Percentiles rank a stretch among this genome's conserved stretches.
Evolutionary conservation across 352 stramenopile genomes (phyloP).

Genomic region (Globisporangium nodosum): DNA sequence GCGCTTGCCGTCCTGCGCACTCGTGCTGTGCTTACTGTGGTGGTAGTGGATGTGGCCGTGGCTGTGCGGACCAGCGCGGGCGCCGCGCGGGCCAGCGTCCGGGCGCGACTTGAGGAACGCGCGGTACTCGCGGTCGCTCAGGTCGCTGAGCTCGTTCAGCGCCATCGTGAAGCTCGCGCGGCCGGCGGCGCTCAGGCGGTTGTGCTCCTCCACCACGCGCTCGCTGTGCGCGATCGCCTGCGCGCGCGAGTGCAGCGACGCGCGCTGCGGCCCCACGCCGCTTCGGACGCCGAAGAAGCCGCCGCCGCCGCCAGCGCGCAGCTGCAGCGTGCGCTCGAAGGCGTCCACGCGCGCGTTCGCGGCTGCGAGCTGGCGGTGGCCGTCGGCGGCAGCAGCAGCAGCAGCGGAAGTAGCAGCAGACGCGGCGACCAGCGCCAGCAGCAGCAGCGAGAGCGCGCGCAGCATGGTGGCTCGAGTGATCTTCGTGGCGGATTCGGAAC

Average conservation of each 20-base stretch:
- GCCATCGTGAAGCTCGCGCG: slow-evolving; percentile 43
- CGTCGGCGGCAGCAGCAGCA: too few species aligned
- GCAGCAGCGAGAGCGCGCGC: not conserved
- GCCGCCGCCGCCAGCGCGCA: slow-evolving; percentile 5
- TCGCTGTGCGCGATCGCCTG: slow-evolving; percentile 37
- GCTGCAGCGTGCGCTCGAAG: slow-evolving; percentile 6
- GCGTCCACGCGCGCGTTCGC: slow-evolving; percentile 4
- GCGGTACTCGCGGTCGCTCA: slow-evolving; percentile 61
- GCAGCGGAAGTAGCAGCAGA: too few species aligned
- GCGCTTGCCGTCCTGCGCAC: slow-evolving; percentile 1
- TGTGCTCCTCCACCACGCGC: slow-evolving; percentile 37
- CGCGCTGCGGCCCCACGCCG: slow-evolving; percentile 33
- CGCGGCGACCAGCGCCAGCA: not conserved
- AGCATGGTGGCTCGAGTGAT: not conserved
- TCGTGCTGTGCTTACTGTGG: not conserved
- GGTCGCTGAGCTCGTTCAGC: slow-evolving; percentile 64
- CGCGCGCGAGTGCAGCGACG: slow-evolving; percentile 33
- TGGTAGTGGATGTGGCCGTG: slow-evolving; percentile 6
- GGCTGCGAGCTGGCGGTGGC: not conserved
- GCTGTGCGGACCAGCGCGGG: not conserved
- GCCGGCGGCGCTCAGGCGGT: slow-evolving; percentile 33
- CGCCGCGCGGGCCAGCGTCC: slow-evolving; percentile 14
- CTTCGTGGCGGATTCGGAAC: not conserved
- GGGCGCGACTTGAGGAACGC: slow-evolving; percentile 46
- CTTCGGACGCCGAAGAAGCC: not conserved